These are phyloP conservation scores for Taxawa tesnikishii DNA, from an alignment of 2,329 filamentous ascomycete genomes.

Conservation along the genomic window DNA sequence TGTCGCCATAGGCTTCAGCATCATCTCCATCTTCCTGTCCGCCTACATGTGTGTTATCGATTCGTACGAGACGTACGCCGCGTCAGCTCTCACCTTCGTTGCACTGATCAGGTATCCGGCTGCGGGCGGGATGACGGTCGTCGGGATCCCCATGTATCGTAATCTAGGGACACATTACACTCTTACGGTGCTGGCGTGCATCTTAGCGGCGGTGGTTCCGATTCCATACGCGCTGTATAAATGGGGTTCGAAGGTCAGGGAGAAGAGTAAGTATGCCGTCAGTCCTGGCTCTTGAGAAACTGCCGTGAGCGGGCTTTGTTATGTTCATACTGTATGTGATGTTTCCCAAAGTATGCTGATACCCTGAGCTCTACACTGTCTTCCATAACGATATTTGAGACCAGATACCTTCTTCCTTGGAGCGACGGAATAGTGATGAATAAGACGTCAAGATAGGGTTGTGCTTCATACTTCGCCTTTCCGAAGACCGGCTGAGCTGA, in stretches of 20 bases:
- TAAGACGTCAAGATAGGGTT: too few relatives aligned
- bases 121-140: conserved; percentile 26
- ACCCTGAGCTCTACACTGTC: too few relatives aligned
- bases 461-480: too few relatives aligned
- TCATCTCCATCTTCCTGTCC: conserved; percentile 30
- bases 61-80: conserved; percentile 26
- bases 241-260: conserved; percentile 23
- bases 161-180: conserved; percentile 27
- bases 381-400: too few relatives aligned
- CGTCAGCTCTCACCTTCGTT: conserved; percentile 23
- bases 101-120: conserved; percentile 15
- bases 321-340: too few relatives aligned
- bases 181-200: conserved; percentile 22
- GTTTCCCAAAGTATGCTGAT: too few relatives aligned
- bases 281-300: too few relatives aligned
- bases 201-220: conserved; percentile 21
- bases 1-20: conserved; percentile 30
- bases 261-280: conserved; percentile 16
- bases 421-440: too few relatives aligned
- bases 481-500: too few relatives aligned
- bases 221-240: conserved; percentile 31
- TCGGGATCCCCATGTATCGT: conserved; percentile 23
- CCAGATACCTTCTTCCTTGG: too few relatives aligned
- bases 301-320: too few relatives aligned
- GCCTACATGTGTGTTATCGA: conserved; percentile 21